Conservation (phyloP, 179 eudicot genomes). For the Beta corolliflora region DNA sequence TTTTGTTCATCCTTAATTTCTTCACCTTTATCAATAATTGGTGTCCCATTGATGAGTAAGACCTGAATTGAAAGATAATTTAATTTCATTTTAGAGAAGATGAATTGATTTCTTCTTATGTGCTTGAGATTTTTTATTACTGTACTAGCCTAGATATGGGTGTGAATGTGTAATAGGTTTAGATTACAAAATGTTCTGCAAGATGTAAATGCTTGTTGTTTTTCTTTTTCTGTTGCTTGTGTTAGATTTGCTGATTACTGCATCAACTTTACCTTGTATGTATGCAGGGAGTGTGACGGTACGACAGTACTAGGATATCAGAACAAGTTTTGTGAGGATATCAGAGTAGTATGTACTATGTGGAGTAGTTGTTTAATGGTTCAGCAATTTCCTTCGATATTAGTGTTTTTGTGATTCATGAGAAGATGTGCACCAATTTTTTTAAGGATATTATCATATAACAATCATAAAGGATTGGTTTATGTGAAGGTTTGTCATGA, state of each 20-base stretch:
- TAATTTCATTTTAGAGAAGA: neutral
- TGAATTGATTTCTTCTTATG: neutral
- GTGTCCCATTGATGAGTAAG: neutral
- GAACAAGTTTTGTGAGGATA: neutral
- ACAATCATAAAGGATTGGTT: constrained; percentile 1
- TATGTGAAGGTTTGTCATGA: constrained; percentile 10
- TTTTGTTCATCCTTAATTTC: neutral
- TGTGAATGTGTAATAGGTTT: neutral
- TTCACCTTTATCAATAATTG: neutral
- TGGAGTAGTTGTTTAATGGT: neutral
- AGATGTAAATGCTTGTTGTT: neutral
- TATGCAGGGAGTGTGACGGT: constrained; percentile 11
- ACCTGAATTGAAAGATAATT: neutral
- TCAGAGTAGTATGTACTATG: neutral
- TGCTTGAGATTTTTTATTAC: neutral
- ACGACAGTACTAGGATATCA: neutral
- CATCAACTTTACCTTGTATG: constrained; percentile 5
- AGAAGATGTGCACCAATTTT: constrained; percentile 27
- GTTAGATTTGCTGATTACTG: constrained; percentile 6
- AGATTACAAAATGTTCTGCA: neutral
- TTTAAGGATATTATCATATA: constrained; percentile 11
- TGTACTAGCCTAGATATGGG: neutral
- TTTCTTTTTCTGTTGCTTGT: neutral
- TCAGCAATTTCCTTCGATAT: neutral
- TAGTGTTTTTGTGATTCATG: constrained; percentile 23